Evolutionary conservation across 2,329 filamentous ascomycete species (phyloP).

Genomic region (Neonectria sp.): DNA sequence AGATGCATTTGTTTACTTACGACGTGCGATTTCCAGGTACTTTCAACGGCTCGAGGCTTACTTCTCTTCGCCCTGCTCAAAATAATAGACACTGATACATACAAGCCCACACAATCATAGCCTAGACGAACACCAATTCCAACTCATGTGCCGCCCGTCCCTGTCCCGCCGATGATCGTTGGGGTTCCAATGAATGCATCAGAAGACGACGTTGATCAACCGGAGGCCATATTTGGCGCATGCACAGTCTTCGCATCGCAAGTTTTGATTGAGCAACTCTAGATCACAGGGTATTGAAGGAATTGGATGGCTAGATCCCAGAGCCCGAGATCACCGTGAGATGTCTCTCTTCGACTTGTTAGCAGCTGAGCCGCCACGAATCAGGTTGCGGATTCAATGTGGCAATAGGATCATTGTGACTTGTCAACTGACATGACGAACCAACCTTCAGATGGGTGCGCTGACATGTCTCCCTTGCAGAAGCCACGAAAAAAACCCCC

Average conservation of each 20-base stretch:
- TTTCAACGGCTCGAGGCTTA: not conserved
- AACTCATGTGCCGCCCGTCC: not conserved
- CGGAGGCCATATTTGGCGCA: not conserved
- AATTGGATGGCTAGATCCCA: slow-evolving; percentile 4
- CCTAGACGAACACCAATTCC: not conserved
- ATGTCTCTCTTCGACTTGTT: not conserved
- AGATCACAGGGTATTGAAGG: not conserved
- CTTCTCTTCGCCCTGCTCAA: not conserved
- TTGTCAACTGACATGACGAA: slow-evolving; percentile 8
- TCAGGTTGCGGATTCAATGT: not conserved
- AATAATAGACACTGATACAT: not conserved
- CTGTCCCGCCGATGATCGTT: slow-evolving; percentile 1
- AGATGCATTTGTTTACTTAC: no score
- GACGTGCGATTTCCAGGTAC: not conserved
- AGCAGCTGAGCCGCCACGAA: not conserved
- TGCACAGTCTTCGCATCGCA: not conserved
- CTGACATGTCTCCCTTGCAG: slow-evolving; percentile 10
- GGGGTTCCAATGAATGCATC: not conserved
- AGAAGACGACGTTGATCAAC: not conserved
- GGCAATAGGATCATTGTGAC: not conserved
- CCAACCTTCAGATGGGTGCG: not conserved
- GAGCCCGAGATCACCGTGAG: not conserved
- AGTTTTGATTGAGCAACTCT: not conserved
- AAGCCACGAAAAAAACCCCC: not conserved
- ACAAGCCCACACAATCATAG: not conserved